These are phyloP conservation scores for Craterostigma plantagineum DNA, from an alignment of 257 asterid genomes.

Conservation along the genomic window DNA sequence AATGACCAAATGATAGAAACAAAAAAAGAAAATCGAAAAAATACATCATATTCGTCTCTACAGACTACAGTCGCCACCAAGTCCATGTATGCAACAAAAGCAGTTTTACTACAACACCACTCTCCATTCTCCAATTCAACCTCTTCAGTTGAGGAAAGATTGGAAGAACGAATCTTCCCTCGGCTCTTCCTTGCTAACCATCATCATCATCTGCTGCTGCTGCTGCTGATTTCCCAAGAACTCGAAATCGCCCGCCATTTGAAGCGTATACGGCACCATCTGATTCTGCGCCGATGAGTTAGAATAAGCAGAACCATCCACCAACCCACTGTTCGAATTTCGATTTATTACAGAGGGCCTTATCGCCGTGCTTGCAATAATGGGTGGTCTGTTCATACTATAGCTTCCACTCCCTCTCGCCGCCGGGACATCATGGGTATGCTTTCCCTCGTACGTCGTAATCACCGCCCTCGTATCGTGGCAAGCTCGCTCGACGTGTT, in stretches of 20 bases:
- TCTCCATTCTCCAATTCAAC: too few species aligned
- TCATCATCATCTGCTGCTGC: conserved; percentile 14
- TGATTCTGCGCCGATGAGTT: conserved; percentile 11
- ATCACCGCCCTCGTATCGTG: conserved; percentile 74
- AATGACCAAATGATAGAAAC: too few species aligned
- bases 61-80: too few species aligned
- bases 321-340: conserved; percentile 9
- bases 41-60: too few species aligned
- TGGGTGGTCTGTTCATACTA: not conserved
- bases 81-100: too few species aligned
- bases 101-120: too few species aligned
- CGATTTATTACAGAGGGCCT: conserved; percentile 13
- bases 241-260: conserved; percentile 33
- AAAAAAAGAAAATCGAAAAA: too few species aligned
- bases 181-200: conserved; percentile 74
- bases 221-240: conserved; percentile 25
- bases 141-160: conserved; percentile 41
- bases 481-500: conserved; percentile 83
- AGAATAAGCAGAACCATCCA: too few species aligned
- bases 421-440: conserved; percentile 89
- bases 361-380: conserved; percentile 15
- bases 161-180: conserved; percentile 49
- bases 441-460: conserved; percentile 86
- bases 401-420: conserved; percentile 64
- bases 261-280: conserved; percentile 55